These are phyloP conservation scores for Rosa lucieae DNA, from an alignment of 306 rosid genomes.

Conservation along the genomic window DNA sequence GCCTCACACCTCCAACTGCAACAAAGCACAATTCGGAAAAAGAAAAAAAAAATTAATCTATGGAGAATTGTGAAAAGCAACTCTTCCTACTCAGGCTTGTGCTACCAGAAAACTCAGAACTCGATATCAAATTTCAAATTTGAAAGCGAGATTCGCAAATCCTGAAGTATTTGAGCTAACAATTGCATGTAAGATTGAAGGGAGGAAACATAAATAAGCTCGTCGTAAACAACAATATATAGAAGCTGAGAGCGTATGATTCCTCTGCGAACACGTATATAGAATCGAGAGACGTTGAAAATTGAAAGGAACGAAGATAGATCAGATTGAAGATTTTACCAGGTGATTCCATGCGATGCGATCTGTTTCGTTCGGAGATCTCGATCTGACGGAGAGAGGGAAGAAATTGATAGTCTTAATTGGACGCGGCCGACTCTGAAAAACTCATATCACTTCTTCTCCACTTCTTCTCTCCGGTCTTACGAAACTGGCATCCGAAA, in stretches of 20 bases:
- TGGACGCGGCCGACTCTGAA: neutral
- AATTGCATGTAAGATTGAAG: neutral
- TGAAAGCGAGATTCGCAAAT: neutral
- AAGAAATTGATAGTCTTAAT: neutral
- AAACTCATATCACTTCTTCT: neutral
- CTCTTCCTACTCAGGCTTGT: neutral
- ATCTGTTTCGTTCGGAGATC: neutral
- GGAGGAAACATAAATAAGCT: neutral
- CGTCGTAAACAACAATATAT: neutral
- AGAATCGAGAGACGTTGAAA: neutral
- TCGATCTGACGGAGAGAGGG: constrained; percentile 4
- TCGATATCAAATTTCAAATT: neutral
- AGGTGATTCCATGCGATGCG: constrained; percentile 19
- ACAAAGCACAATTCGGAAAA: neutral
- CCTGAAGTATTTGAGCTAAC: neutral
- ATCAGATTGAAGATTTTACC: constrained; percentile 10
- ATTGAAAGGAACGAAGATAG: neutral
- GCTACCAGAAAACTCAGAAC: neutral
- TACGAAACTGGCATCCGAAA: neutral
- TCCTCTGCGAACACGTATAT: neutral
- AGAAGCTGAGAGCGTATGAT: neutral
- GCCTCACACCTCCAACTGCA: constrained; percentile 40
- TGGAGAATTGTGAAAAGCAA: neutral
- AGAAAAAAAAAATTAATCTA: neutral
- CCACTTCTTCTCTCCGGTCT: neutral